Conservation (phyloP, 169 alveolate species). For the Babesia bigemina region DNA sequence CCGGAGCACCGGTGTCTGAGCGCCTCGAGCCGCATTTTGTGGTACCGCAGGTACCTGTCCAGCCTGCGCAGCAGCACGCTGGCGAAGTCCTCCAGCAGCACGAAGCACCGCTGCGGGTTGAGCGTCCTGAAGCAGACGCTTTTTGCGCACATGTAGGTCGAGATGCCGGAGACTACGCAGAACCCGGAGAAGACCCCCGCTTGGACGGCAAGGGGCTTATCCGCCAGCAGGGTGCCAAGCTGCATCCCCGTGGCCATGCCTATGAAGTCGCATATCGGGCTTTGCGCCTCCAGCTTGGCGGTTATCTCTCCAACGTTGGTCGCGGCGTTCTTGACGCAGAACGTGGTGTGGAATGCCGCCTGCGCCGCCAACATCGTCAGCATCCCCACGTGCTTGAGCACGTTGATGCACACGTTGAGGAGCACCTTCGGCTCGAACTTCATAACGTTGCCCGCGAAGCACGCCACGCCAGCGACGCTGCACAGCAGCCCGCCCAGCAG, state of each 20-base stretch:
- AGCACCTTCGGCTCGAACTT: conserved; percentile 41
- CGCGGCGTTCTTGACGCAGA: conserved; percentile 38
- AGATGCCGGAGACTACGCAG: conserved; percentile 20
- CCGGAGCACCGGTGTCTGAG: conserved; percentile 4
- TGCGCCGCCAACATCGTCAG: conserved; percentile 43
- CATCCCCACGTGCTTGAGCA: conserved; percentile 46
- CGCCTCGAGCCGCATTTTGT: conserved; percentile 43
- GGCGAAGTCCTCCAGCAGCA: conserved; percentile 57
- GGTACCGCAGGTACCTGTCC: conserved; percentile 54
- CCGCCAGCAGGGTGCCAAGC: conserved; percentile 17
- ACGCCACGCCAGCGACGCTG: conserved; percentile 34
- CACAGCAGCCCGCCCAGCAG: conserved; percentile 47
- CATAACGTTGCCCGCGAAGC: conserved; percentile 22
- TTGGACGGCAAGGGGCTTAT: neutral
- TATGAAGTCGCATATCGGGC: conserved; percentile 52
- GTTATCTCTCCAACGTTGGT: conserved; percentile 61
- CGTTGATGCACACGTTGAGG: conserved; percentile 21
- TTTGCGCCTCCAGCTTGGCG: conserved; percentile 61
- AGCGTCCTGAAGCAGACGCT: conserved; percentile 41
- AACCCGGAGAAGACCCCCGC: conserved; percentile 2
- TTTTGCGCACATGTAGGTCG: conserved; percentile 48
- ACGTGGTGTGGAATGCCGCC: conserved; percentile 43
- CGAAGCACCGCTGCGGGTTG: conserved; percentile 55
- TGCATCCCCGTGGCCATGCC: conserved; percentile 61
- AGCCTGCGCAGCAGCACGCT: conserved; percentile 45